phyloP scores from a whole-genome alignment of 148 eudicot species.

The Fagopyrum tataricum region DNA sequence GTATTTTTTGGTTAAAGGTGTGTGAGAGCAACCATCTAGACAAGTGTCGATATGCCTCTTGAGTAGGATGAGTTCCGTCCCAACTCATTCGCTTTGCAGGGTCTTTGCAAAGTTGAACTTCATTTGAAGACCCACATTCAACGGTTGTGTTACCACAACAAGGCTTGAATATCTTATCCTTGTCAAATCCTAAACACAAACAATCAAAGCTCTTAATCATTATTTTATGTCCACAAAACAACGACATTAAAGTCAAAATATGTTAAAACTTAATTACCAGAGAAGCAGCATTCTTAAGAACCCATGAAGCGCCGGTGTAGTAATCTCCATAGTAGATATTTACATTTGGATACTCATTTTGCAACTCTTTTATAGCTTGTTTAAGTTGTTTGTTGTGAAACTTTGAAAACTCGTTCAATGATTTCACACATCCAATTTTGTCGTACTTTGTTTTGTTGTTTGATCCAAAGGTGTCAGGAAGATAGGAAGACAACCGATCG shows the following conservation, averaged over 20 bases:
- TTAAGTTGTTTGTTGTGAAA: constrained; percentile 26
- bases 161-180: constrained; percentile 20
- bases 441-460: constrained; percentile 22
- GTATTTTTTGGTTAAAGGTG: background rate
- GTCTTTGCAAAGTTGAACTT: constrained; percentile 17
- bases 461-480: constrained; percentile 14
- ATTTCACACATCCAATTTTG: constrained; percentile 25
- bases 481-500: constrained; percentile 31
- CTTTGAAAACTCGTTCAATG: constrained; percentile 22
- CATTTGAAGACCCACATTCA: constrained; percentile 19
- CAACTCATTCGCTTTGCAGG: constrained; percentile 26
- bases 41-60: constrained; percentile 21
- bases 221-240: background rate
- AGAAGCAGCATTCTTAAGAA: constrained; percentile 10
- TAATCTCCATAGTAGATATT: constrained; percentile 33
- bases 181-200: constrained; percentile 14
- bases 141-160: constrained; percentile 33
- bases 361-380: constrained; percentile 19
- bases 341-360: constrained; percentile 21
- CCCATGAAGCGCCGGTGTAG: constrained; percentile 21
- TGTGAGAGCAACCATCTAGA: constrained; percentile 15
- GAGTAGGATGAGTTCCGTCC: constrained; percentile 48
- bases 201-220: background rate
- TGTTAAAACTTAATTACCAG: constrained; percentile 1
- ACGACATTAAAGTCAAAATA: background rate